Conservation (phyloP, 805 yeast species). For the Candida insectalens region DNA sequence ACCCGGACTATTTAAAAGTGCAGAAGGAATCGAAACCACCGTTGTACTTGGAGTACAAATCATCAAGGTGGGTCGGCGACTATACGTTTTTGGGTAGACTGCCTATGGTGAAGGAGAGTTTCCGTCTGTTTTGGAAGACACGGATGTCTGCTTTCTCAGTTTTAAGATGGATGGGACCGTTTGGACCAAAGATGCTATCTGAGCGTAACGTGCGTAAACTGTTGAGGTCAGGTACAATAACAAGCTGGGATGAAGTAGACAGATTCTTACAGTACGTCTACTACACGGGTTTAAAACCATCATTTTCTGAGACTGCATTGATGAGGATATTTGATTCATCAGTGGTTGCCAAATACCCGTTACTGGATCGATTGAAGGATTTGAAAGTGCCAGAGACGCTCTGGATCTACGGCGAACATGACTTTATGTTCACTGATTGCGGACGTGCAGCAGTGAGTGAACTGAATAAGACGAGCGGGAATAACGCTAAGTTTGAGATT, state of each 20-base stretch:
- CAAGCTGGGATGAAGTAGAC: slow-evolving; percentile 18
- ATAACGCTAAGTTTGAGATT: slow-evolving; percentile 24
- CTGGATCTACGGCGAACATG: slow-evolving; percentile 58
- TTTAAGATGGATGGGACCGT: slow-evolving; percentile 34
- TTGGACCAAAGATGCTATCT: slow-evolving; percentile 23
- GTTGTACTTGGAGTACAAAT: slow-evolving; percentile 14
- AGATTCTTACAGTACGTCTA: slow-evolving; percentile 24
- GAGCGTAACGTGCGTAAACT: slow-evolving; percentile 20
- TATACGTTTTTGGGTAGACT: slow-evolving; percentile 37
- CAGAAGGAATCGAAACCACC: slow-evolving; percentile 4
- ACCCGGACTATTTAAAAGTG: slow-evolving; percentile 19
- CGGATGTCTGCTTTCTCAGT: slow-evolving; percentile 38
- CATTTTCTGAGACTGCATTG: slow-evolving; percentile 27
- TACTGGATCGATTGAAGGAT: slow-evolving; percentile 40
- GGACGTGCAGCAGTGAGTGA: slow-evolving; percentile 35
- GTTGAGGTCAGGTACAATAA: slow-evolving; percentile 17
- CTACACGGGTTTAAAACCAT: slow-evolving; percentile 19
- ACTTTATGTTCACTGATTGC: slow-evolving; percentile 64
- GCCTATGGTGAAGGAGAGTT: slow-evolving; percentile 29
- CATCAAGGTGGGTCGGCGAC: slow-evolving; percentile 34
- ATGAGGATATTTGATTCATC: slow-evolving; percentile 45
- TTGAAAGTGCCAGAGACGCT: slow-evolving; percentile 27
- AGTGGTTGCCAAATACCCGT: slow-evolving; percentile 57
- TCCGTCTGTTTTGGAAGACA: slow-evolving; percentile 28
- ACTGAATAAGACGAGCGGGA: slow-evolving; percentile 8